These are phyloP conservation scores for Tetrapisispora taiwanensis DNA, from an alignment of 805 yeast species.

Conservation along the genomic window DNA sequence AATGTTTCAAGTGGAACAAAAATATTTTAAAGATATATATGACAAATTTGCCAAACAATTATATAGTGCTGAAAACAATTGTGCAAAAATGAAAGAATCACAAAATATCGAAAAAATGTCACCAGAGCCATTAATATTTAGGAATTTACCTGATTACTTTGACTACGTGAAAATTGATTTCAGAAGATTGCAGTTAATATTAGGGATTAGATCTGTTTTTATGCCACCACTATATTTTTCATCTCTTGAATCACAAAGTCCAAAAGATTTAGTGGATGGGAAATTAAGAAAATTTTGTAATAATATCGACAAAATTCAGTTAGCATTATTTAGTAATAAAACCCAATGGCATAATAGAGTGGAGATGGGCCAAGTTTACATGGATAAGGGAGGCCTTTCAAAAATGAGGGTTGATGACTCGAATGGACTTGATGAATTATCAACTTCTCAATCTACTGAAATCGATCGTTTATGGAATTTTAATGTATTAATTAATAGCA, in stretches of 20 bases:
- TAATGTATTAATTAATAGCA: conserved; percentile 13
- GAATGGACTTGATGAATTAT: conserved; percentile 15
- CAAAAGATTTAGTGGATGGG: conserved; percentile 33
- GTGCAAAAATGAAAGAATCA: conserved; percentile 9
- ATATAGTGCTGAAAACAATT: conserved; percentile 11
- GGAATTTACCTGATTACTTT: conserved; percentile 29
- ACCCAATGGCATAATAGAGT: conserved; percentile 22
- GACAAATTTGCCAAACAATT: conserved; percentile 21
- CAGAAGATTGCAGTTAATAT: conserved; percentile 15
- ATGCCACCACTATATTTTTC: conserved; percentile 33
- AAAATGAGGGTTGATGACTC: conserved; percentile 6
- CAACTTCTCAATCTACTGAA: conserved; percentile 27
- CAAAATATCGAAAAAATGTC: conserved; percentile 2
- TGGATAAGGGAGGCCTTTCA: conserved; percentile 13
- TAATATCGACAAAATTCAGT: conserved; percentile 17
- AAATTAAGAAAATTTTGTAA: conserved; percentile 29
- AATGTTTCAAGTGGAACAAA: conserved; percentile 20
- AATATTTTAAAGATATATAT: conserved; percentile 22
- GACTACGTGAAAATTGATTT: conserved; percentile 20
- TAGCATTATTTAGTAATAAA: conserved; percentile 18
- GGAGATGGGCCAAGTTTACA: conserved; percentile 11
- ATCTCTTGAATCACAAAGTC: conserved; percentile 25
- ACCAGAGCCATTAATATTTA: conserved; percentile 16
- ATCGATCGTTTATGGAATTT: conserved; percentile 24
- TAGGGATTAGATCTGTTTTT: conserved; percentile 37